Percentiles rank a stretch among this genome's conserved stretches.
Conservation (phyloP, 169 alveolate species). For the Plasmodium ovale region DNA sequence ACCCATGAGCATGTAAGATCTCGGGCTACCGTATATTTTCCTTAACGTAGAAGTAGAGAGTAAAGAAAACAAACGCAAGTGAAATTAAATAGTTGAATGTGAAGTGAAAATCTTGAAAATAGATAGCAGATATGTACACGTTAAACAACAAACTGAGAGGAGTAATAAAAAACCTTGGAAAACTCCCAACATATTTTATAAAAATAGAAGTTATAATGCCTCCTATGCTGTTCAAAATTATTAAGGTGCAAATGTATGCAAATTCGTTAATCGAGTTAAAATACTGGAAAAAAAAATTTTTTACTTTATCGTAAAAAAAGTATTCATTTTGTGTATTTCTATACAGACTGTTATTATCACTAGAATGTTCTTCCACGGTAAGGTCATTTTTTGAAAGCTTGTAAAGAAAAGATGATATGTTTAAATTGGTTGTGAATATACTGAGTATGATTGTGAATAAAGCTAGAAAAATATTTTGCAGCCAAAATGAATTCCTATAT, state of each 20-base stretch:
- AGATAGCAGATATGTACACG: conserved; percentile 48
- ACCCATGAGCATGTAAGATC: no score
- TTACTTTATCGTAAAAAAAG: neutral
- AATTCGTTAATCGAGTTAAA: conserved; percentile 52
- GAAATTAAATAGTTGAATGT: conserved; percentile 53
- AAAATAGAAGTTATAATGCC: conserved; percentile 42
- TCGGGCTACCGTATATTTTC: no score
- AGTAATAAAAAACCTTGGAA: conserved; percentile 47
- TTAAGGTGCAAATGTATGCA: conserved; percentile 7
- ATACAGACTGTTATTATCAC: neutral
- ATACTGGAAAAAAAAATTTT: neutral
- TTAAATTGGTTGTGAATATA: conserved; percentile 4
- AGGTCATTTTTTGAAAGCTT: neutral
- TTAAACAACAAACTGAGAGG: conserved; percentile 60
- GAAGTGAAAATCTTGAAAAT: conserved; percentile 57
- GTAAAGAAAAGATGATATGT: neutral
- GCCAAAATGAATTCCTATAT: conserved; percentile 37
- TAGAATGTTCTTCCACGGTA: neutral
- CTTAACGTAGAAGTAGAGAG: conserved; percentile 29
- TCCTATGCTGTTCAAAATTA: conserved; percentile 32
- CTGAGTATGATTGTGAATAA: conserved; percentile 59
- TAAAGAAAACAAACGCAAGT: conserved; percentile 40
- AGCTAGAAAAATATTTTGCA: conserved; percentile 46
- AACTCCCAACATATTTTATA: conserved; percentile 40
- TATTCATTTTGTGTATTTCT: neutral